Evolutionary conservation across 805 yeast genomes (phyloP).

Genomic region (Spathaspora girioi): DNA sequence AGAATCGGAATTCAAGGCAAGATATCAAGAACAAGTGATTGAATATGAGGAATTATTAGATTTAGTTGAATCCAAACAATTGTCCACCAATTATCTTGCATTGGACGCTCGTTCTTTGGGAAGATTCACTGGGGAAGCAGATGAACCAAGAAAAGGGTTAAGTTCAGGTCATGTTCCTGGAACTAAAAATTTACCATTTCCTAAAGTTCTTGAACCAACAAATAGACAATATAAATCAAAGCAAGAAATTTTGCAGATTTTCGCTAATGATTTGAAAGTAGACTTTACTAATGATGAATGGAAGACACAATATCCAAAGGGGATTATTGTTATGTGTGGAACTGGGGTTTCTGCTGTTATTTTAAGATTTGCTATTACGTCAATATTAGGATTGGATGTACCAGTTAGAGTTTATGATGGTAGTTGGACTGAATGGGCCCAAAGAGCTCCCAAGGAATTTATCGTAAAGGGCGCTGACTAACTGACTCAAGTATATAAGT

Average conservation of each 20-base stretch:
- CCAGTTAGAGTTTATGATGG: conserved; percentile 62
- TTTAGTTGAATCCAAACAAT: conserved; percentile 48
- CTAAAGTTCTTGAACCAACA: conserved; percentile 47
- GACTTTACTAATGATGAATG: conserved; percentile 24
- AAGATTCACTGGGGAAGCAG: conserved; percentile 73
- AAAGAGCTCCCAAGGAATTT: conserved; percentile 56
- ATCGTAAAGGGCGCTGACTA: conserved; percentile 37
- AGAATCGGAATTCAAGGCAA: conserved; percentile 27
- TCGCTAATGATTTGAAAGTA: conserved; percentile 33
- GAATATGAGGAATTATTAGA: conserved; percentile 62
- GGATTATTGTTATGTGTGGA: conserved; percentile 87
- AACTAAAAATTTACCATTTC: conserved; percentile 72
- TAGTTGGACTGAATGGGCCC: conserved; percentile 85
- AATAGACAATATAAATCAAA: conserved; percentile 46
- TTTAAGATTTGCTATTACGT: conserved; percentile 62
- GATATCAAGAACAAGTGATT: conserved; percentile 47
- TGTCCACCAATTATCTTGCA: conserved; percentile 46
- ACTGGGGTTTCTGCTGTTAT: conserved; percentile 95
- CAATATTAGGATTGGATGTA: conserved; percentile 31
- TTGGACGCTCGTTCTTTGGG: conserved; percentile 80
- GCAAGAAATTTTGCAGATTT: conserved; percentile 43
- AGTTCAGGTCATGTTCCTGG: conserved; percentile 90
- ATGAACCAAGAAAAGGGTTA: conserved; percentile 88
- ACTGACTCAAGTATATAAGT: no score
- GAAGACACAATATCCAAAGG: conserved; percentile 41